Percentiles rank a stretch among this genome's conserved stretches.
Evolutionary conservation across 106 monocot species (phyloP).

Genomic region (Allium cepa): DNA sequence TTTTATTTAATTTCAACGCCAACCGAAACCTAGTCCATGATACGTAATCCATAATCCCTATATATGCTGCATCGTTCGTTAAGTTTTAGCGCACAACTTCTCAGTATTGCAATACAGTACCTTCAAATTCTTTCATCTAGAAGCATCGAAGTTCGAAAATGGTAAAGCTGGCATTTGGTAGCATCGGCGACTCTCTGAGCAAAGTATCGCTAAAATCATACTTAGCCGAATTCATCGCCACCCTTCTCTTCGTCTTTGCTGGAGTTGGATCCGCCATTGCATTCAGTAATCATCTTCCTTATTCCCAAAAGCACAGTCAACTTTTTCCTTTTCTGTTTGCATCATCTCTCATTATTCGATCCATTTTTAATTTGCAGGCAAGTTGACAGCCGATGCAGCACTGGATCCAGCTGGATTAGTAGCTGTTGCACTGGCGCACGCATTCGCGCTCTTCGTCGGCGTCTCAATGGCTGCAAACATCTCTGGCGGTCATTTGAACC

Average conservation of each 20-base stretch:
- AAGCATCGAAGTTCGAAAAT: neutral
- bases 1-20: too few relatives aligned
- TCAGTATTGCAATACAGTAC: too few relatives aligned
- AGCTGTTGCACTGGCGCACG: constrained; percentile 52
- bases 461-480: constrained; percentile 65
- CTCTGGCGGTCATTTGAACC: constrained; percentile 75
- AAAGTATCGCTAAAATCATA: constrained; percentile 5
- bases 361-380: too few relatives aligned
- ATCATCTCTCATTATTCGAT: too few relatives aligned
- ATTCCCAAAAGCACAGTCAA: neutral
- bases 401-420: constrained; percentile 61
- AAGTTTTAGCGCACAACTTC: too few relatives aligned
- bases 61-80: too few relatives aligned
- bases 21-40: too few relatives aligned
- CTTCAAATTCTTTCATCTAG: too few relatives aligned
- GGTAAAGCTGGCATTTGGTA: constrained; percentile 14
- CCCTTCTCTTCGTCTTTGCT: constrained; percentile 24
- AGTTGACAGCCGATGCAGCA: constrained; percentile 15
- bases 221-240: constrained; percentile 19
- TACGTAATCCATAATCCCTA: too few relatives aligned
- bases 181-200: constrained; percentile 15
- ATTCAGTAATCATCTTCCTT: constrained; percentile 19
- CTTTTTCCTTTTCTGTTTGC: too few relatives aligned
- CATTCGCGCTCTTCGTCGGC: constrained; percentile 57
- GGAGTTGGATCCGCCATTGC: constrained; percentile 21